Percentiles rank a stretch among this genome's conserved stretches.
phyloP scores from a whole-genome alignment of 1,284 basidiomycete genomes.

The Cutaneotrichosporon mucoides region DNA sequence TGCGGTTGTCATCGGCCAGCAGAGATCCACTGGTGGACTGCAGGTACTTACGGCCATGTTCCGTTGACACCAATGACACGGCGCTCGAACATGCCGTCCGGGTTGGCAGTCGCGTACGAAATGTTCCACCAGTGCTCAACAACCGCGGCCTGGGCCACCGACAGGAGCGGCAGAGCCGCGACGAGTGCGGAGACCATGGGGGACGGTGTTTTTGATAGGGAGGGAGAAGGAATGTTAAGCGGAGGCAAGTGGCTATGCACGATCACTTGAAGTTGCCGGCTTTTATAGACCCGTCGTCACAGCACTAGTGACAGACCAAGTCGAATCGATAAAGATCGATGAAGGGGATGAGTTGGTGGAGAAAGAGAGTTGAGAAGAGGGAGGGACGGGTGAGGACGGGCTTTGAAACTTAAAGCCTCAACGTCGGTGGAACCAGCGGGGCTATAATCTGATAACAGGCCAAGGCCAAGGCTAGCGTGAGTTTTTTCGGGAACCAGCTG shows the following conservation, averaged over 20 bases:
- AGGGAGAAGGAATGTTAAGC: background rate
- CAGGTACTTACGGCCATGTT: slow-evolving; percentile 76
- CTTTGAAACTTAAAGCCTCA: slow-evolving; percentile 3
- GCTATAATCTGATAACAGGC: slow-evolving; percentile 7
- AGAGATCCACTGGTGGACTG: too few species aligned
- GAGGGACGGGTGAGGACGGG: background rate
- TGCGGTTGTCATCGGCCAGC: background rate
- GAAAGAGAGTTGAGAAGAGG: background rate
- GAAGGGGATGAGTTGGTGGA: background rate
- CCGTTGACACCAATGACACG: slow-evolving; percentile 80
- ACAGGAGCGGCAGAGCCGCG: slow-evolving; percentile 21
- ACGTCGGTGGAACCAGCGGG: background rate
- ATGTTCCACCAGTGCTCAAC: slow-evolving; percentile 51
- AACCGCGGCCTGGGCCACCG: slow-evolving; percentile 32
- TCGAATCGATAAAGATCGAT: too few species aligned
- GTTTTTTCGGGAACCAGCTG: slow-evolving; percentile 2
- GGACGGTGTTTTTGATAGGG: background rate
- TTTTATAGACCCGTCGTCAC: background rate
- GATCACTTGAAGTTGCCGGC: background rate
- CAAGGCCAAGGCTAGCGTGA: background rate
- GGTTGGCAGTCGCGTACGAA: slow-evolving; percentile 47
- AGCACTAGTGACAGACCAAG: background rate
- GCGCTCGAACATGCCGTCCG: slow-evolving; percentile 55
- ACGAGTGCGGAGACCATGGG: slow-evolving; percentile 16
- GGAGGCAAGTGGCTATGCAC: background rate